Evolutionary conservation across 495 filamentous ascomycete species (phyloP).

Genomic region (Daldinia caldariorum): DNA sequence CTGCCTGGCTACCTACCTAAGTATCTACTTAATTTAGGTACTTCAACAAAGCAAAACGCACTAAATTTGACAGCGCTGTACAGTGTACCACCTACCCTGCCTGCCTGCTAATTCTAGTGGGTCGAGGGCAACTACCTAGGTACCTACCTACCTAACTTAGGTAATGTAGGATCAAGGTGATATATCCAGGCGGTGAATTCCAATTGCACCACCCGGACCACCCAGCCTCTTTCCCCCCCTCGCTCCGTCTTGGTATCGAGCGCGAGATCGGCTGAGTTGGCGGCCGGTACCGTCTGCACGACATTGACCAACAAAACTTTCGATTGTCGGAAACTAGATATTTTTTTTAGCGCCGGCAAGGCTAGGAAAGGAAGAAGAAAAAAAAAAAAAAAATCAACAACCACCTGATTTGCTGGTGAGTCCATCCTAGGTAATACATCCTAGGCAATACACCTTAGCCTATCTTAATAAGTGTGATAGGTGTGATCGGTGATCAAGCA

Average conservation of each 20-base stretch:
- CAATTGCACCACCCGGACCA: conserved; percentile 29
- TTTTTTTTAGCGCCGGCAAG: conserved; percentile 1
- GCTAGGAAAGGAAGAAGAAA: too few relatives aligned
- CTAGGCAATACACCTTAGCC: background rate
- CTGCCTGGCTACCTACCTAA: background rate
- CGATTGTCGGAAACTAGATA: conserved; percentile 10
- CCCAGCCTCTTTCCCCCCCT: background rate
- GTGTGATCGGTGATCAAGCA: background rate
- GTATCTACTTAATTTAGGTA: background rate
- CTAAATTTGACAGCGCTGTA: conserved; percentile 16
- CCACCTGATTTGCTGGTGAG: conserved; percentile 2
- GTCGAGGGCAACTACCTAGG: too few relatives aligned
- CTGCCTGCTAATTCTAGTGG: conserved; percentile 15
- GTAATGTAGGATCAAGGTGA: conserved; percentile 1
- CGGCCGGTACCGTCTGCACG: conserved; percentile 29
- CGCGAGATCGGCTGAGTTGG: conserved; percentile 21
- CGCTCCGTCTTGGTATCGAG: background rate
- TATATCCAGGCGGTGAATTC: conserved; percentile 1
- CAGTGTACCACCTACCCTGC: background rate
- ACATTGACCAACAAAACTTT: conserved; percentile 30
- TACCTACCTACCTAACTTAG: background rate
- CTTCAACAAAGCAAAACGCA: background rate
- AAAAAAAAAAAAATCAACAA: background rate
- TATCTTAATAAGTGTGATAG: background rate
- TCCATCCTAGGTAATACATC: background rate